phyloP scores from a whole-genome alignment of 495 filamentous ascomycete genomes.

The Neurospora sp. region DNA sequence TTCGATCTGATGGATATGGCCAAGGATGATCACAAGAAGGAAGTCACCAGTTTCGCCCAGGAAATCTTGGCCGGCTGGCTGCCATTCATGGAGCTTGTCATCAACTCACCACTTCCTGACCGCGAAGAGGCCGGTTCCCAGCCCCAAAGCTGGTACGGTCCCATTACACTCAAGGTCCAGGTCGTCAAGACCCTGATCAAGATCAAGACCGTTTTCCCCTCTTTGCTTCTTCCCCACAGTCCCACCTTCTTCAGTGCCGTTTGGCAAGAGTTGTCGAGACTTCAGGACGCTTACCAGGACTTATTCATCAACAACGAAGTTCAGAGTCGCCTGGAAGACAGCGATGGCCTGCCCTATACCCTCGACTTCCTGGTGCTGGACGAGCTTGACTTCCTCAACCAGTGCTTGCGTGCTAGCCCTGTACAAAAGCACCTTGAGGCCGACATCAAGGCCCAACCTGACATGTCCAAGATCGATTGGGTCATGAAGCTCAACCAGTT shows the following conservation, averaged over 20 bases:
- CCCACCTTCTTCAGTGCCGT: slow-evolving; percentile 68
- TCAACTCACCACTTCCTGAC: slow-evolving; percentile 62
- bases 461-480: slow-evolving; percentile 56
- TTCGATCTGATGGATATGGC: slow-evolving; percentile 95
- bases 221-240: slow-evolving; percentile 69
- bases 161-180: slow-evolving; percentile 79
- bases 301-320: slow-evolving; percentile 78
- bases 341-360: slow-evolving; percentile 84
- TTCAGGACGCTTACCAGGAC: slow-evolving; percentile 61
- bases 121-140: slow-evolving; percentile 24
- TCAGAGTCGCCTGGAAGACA: slow-evolving; percentile 81
- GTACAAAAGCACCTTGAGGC: slow-evolving; percentile 76
- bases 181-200: slow-evolving; percentile 88
- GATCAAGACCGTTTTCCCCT: slow-evolving; percentile 73
- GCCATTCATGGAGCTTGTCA: slow-evolving; percentile 68
- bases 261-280: slow-evolving; percentile 72
- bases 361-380: slow-evolving; percentile 91
- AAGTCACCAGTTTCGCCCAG: slow-evolving; percentile 81
- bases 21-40: slow-evolving; percentile 75
- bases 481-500: slow-evolving; percentile 73
- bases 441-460: slow-evolving; percentile 50
- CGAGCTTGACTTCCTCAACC: slow-evolving; percentile 86
- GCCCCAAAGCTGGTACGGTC: slow-evolving; percentile 57
- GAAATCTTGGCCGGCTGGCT: slow-evolving; percentile 73
- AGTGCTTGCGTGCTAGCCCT: slow-evolving; percentile 69